Evolutionary conservation across 768 basidiomycete species (phyloP), one percentile per base, ranked within the genome.

Genomic region (Panaeolus papilionaceus): DNA sequence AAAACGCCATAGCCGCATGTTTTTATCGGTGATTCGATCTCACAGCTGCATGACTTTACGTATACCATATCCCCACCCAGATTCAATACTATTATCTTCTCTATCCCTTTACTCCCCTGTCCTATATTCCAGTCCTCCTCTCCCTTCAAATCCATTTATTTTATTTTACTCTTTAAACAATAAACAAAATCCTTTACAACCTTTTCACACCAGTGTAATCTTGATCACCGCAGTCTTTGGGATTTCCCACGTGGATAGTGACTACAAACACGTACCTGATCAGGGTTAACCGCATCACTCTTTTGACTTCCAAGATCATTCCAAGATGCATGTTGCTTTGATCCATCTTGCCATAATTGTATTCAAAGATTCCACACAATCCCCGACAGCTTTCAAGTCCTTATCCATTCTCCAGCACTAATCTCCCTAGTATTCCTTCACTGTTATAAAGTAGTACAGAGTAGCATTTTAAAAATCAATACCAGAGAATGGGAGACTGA

Each of bases 251-350:
- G 64, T 73, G 68, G 65, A 44, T 44, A 44, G 11, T 16, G 49
- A 64, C 47, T 33, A 49, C 62, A 62, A 44, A 20, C 28, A 61
- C 58, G 73, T 74, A 66, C 71, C 73, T 74, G 71, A 70, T 67
- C 73, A 71, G 67, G 64, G 67, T 68, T 63, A 47, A 47, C 16
- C 45, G 45, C 45, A 47, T 47, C 45, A 49, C 47, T 8, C 20
- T 49, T 49, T 49, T 49, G 23, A 49, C 47, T 49, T 68, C 40
- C 65, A 67, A 75, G 72, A 73, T 75, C 71, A 72, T 71, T 72
- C 68, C 63, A 66, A 71, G 71, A 74, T 72, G 73, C 67, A 63
- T 64, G 67, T 64, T 67, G 64, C 67, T 44, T 44, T 40, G 33
- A 66, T 64, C 61, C 47, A 49, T 49, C 47, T 49, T 26, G 47